phyloP scores from a whole-genome alignment of 257 asterid genomes.

The Penstemon davidsonii region DNA sequence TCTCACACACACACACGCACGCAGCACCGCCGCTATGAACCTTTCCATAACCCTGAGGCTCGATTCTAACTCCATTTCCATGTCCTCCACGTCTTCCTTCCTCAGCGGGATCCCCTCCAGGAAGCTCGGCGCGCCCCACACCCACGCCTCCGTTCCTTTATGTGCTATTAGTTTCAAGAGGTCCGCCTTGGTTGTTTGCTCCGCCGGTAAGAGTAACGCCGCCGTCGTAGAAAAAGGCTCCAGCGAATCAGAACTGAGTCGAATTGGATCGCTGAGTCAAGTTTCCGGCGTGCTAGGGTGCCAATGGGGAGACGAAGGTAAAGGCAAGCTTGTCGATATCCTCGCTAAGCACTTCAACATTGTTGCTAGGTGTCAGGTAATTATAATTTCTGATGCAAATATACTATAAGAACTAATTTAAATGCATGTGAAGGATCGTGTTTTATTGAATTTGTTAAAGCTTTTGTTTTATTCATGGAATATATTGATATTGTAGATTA shows the following conservation, averaged over 20 bases:
- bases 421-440: too few species aligned
- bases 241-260: too few species aligned
- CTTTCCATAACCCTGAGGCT: conserved; percentile 9
- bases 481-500: too few species aligned
- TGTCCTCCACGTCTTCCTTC: conserved; percentile 14
- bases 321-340: background rate
- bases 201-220: too few species aligned
- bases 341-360: conserved; percentile 84
- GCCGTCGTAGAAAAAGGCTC: too few species aligned
- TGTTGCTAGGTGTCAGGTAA: conserved; percentile 98
- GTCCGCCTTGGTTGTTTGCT: too few species aligned
- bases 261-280: background rate
- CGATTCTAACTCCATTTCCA: conserved; percentile 9
- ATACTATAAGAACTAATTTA: too few species aligned
- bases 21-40: conserved; percentile 29
- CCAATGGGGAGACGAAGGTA: background rate
- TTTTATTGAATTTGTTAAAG: too few species aligned
- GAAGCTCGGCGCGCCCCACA: conserved; percentile 12
- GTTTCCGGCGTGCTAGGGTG: background rate
- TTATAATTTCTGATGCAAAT: background rate
- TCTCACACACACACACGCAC: background rate
- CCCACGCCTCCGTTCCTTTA: background rate
- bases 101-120: conserved; percentile 6
- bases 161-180: too few species aligned
- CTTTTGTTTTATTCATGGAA: too few species aligned